phyloP scores from a whole-genome alignment of 2,329 filamentous ascomycete genomes.

The Tympanopsis confertula region DNA sequence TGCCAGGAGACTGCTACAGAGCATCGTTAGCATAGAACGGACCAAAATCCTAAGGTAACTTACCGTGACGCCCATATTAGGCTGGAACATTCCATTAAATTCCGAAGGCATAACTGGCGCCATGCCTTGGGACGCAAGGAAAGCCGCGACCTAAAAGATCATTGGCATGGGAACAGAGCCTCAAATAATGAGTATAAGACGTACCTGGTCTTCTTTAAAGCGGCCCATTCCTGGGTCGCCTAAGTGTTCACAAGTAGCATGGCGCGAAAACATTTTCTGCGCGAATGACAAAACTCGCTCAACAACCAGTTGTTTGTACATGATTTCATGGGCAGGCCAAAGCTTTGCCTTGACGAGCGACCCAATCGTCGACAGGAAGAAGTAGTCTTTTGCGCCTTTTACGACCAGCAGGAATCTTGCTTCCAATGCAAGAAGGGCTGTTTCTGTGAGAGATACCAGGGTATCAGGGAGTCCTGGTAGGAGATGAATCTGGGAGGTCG shows the following conservation, averaged over 20 bases:
- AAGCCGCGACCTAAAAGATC: too few relatives aligned
- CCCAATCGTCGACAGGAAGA: constrained; percentile 21
- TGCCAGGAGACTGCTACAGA: background rate
- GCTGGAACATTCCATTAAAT: background rate
- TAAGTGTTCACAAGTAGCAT: constrained; percentile 8
- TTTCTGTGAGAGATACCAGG: constrained; percentile 17
- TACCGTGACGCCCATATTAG: too few relatives aligned
- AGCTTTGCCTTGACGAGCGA: constrained; percentile 18
- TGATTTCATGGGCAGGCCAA: constrained; percentile 16
- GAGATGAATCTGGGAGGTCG: constrained; percentile 9
- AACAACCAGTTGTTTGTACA: constrained; percentile 20
- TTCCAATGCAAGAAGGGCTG: constrained; percentile 15
- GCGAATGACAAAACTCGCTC: constrained; percentile 20
- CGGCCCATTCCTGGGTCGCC: background rate
- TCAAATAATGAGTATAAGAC: too few relatives aligned
- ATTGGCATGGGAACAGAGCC: too few relatives aligned
- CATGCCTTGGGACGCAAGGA: too few relatives aligned
- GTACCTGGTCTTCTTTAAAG: background rate
- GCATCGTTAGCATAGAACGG: background rate
- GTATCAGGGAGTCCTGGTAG: constrained; percentile 18
- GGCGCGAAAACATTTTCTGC: constrained; percentile 18
- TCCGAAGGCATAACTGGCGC: background rate
- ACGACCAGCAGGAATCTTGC: constrained; percentile 15
- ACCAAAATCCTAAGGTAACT: background rate
- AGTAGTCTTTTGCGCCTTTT: constrained; percentile 24